Evolutionary conservation across 805 yeast genomes (phyloP).

Genomic region (Candida boidinii): DNA sequence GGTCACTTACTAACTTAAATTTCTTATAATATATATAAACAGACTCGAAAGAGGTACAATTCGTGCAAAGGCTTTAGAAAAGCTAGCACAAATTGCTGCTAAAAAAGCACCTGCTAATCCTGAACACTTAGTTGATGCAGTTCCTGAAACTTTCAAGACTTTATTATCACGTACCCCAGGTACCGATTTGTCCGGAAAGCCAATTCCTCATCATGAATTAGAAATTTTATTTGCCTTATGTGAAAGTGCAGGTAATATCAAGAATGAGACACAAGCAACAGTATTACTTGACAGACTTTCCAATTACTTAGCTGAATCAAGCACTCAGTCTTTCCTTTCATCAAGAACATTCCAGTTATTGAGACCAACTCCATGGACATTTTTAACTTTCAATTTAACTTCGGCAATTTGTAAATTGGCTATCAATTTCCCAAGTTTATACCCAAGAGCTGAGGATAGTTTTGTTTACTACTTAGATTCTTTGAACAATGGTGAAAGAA

Average conservation of each 20-base stretch:
- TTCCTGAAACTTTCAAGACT: constrained; percentile 16
- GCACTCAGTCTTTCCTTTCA: constrained; percentile 32
- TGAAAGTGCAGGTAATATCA: constrained; percentile 28
- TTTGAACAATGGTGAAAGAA: not conserved
- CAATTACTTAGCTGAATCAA: constrained; percentile 36
- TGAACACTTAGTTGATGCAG: constrained; percentile 11
- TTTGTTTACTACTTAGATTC: constrained; percentile 6
- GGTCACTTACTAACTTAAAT: no score
- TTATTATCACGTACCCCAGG: constrained; percentile 6
- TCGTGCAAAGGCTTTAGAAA: constrained; percentile 28
- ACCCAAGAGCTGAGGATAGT: constrained; percentile 3
- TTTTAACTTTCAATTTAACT: constrained; percentile 26
- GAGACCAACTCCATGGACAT: constrained; percentile 34
- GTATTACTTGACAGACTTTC: constrained; percentile 35
- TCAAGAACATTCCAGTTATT: constrained; percentile 17
- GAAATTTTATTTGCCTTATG: constrained; percentile 54
- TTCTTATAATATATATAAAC: no score
- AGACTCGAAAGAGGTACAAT: constrained; percentile 28
- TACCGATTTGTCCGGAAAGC: constrained; percentile 7
- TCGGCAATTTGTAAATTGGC: constrained; percentile 23
- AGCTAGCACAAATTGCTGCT: constrained; percentile 26
- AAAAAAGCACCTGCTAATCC: constrained; percentile 10
- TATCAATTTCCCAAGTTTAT: constrained; percentile 10
- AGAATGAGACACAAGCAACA: constrained; percentile 31
- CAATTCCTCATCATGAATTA: constrained; percentile 25